These are phyloP conservation scores for Piromyces finnis DNA, from an alignment of 192 early-diverging fungal species.

Conservation along the genomic window DNA sequence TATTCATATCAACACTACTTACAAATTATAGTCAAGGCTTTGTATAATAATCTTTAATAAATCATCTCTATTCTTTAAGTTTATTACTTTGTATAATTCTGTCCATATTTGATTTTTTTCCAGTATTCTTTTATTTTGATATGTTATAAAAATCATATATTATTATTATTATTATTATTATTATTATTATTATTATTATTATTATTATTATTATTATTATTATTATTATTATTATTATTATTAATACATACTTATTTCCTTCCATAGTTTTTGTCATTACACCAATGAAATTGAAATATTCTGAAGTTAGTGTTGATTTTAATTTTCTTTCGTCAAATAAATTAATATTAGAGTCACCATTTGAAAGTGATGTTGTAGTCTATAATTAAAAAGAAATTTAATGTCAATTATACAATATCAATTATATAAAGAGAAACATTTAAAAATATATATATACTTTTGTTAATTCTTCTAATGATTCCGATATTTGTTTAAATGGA, in stretches of 20 bases:
- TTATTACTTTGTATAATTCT: slow-evolving; percentile 56
- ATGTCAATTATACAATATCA: too few species aligned
- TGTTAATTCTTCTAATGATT: background rate
- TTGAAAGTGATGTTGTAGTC: background rate
- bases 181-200: background rate
- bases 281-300: slow-evolving; percentile 64
- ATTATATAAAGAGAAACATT: too few species aligned
- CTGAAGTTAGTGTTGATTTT: slow-evolving; percentile 33
- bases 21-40: slow-evolving; percentile 52
- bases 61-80: slow-evolving; percentile 59
- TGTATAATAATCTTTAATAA: slow-evolving; percentile 52
- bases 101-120: slow-evolving; percentile 65
- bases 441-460: background rate
- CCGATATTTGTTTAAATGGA: background rate
- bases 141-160: too few species aligned
- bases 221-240: background rate
- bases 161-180: background rate
- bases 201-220: background rate
- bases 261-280: slow-evolving; percentile 38
- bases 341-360: background rate
- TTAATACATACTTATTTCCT: slow-evolving; percentile 26
- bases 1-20: too few species aligned
- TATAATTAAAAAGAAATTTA: background rate
- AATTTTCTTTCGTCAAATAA: background rate
- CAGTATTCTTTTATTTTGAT: slow-evolving; percentile 29